A percentile compares a stretch with the other conserved stretches of the same genome.
Evolutionary conservation across 805 yeast species (phyloP).

Genomic region (Lachancea dasiensis): DNA sequence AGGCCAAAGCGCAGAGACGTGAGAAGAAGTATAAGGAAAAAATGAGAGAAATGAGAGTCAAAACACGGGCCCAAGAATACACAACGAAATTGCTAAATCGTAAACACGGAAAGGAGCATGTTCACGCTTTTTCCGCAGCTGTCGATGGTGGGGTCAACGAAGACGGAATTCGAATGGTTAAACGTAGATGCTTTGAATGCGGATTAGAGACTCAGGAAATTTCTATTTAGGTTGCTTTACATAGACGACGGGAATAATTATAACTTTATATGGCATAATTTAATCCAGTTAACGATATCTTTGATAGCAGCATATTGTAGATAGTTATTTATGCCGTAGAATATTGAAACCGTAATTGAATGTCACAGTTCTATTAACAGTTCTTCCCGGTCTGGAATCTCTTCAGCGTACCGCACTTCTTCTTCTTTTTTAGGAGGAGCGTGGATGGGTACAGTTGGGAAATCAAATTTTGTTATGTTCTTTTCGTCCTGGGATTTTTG

Average conservation of each 20-base stretch:
- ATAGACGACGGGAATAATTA: not conserved
- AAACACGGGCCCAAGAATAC: slow-evolving; percentile 86
- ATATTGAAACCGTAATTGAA: no score
- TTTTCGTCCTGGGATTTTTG: slow-evolving; percentile 2
- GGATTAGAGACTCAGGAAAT: slow-evolving; percentile 82
- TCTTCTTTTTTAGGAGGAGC: slow-evolving; percentile 15
- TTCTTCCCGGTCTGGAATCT: slow-evolving; percentile 18
- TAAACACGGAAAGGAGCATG: slow-evolving; percentile 55
- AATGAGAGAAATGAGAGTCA: slow-evolving; percentile 79
- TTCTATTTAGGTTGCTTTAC: no score
- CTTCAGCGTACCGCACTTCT: slow-evolving; percentile 8
- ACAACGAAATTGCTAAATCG: slow-evolving; percentile 64
- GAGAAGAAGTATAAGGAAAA: slow-evolving; percentile 76
- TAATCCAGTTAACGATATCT: not conserved
- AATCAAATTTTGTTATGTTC: slow-evolving; percentile 34
- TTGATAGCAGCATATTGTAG: not conserved
- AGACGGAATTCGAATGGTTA: slow-evolving; percentile 38
- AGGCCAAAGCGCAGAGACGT: slow-evolving; percentile 59
- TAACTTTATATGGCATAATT: no score
- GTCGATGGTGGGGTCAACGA: slow-evolving; percentile 39
- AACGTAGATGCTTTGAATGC: slow-evolving; percentile 67
- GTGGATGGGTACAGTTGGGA: slow-evolving; percentile 38
- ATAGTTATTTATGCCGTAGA: not conserved
- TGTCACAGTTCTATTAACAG: slow-evolving; percentile 27
- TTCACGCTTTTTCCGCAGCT: slow-evolving; percentile 68